Base-by-base conservation (phyloP, 2,329 filamentous ascomycete species). In the Phaeosphaeria sp. region DNA sequence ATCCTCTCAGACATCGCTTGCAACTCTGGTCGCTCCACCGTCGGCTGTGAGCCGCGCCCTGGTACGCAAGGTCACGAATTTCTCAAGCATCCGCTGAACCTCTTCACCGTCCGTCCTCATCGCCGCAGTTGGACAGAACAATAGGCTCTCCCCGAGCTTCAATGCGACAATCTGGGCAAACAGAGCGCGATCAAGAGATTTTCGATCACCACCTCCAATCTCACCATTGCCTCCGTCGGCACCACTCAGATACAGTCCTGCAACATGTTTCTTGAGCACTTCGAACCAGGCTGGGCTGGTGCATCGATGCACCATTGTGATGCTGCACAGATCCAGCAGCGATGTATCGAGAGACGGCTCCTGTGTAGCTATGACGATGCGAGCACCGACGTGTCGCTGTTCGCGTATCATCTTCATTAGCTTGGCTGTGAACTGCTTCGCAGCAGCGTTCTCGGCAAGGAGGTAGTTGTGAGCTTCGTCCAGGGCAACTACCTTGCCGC, bases 401-500 rank as follows among this genome's bases (percentile, higher is more conserved):
- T 88, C 80, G 0, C 90, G 84, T 61, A 93, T 89, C 0, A 85
- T 84, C 0, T 82, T 80, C 0, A 92, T 78, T 0, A 93, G 78
- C 0, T 81, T 82, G 6, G 88, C 81, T 0, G 89, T 92, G 44
- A 93, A 66, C 1, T 51, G 20, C 11, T 52, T 54, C 0, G 54
- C 58, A 2, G 63, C 78, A 2, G 77, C 71, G 0, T 85, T 84
- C 47, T 86, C 85, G 0, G 79, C 69, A 0, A 81, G 82, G 82
- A 91, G 86, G 71, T 87, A 91, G 74, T 92, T 92, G 72, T 94
- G 90, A 0, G 90, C 90, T 71, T 93, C 90, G 60, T 93, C 90
- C 0, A 93, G 79, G 0, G 88, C 89, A 21, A 93, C 75, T 20
- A 92, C 79, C 2, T 86, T 82, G 0, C 58, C 57, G 9, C 53